Percentiles rank a stretch among this genome's conserved stretches.
phyloP scores from a whole-genome alignment of 2,329 filamentous ascomycete species.

The Epichloe sibirici region DNA sequence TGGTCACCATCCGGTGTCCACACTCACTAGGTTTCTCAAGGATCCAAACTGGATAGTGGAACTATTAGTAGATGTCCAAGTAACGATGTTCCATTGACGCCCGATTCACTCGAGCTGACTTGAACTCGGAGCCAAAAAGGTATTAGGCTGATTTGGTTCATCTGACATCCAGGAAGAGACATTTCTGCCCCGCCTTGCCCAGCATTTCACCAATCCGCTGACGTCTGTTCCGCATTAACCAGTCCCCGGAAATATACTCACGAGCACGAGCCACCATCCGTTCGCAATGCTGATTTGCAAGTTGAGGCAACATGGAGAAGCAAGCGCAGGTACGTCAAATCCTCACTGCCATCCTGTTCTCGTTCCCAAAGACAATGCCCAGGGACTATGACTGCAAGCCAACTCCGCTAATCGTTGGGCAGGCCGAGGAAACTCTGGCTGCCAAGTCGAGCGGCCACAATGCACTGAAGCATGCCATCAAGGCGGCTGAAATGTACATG shows the following conservation, averaged over 20 bases:
- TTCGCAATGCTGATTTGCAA: neutral
- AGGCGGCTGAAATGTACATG: conserved; percentile 72
- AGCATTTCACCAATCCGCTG: neutral
- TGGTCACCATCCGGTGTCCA: too few relatives aligned
- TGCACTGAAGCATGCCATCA: conserved; percentile 64
- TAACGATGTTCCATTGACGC: too few relatives aligned
- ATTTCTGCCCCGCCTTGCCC: neutral
- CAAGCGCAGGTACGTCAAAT: conserved; percentile 22
- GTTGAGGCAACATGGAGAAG: conserved; percentile 21
- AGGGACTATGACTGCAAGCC: neutral
- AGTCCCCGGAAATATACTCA: too few relatives aligned
- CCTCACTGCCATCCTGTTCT: neutral
- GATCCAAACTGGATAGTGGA: too few relatives aligned
- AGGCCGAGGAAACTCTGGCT: conserved; percentile 28
- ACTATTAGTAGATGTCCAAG: too few relatives aligned
- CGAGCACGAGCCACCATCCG: neutral
- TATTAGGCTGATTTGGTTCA: too few relatives aligned
- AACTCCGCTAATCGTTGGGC: neutral
- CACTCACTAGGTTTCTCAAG: neutral
- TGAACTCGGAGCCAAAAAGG: too few relatives aligned
- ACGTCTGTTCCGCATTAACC: neutral
- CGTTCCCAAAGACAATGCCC: neutral
- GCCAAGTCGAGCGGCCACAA: conserved; percentile 29
- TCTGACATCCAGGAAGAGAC: neutral
- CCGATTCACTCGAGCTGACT: too few relatives aligned